Base-by-base conservation (phyloP, 148 eudicot genomes). In the Salicornia ramosissima region DNA sequence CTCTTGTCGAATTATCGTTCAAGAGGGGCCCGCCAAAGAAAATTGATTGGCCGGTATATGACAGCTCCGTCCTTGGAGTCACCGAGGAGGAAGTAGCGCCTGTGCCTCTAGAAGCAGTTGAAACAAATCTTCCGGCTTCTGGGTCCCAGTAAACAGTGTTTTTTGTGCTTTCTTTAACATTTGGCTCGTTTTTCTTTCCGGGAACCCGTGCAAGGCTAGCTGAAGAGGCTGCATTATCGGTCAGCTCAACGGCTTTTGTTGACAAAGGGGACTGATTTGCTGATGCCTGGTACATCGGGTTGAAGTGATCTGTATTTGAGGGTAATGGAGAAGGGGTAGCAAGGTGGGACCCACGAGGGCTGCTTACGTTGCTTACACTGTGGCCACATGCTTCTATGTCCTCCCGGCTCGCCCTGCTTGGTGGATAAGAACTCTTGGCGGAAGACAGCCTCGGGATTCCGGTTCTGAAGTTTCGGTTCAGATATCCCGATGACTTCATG, bases 91-190 rank as follows among this genome's bases (percentile, higher is more conserved):
- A 79, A 49, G 72, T 47, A 36, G 39, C 68, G 42, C 84, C 80
- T 0, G 65, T 73, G 16, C 75, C 71, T 49, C 83, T 71, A 25
- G 81, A 67, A 18, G 81, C 74, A 10, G 87, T 75, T 15, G 97
- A 90, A 19, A 92, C 90, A 50, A 90, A 92, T 25, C 96, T 80
- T 49, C 96, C 96, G 0, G 94, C 96, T 77, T 86, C 88, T 34
- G 84, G 90, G 72, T 90, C 96, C 96, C 96, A 92, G 69, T 70
- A 84, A 47, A 92, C 94, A 0, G 89, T 87, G 3, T 86, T 71
- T 53, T 79, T 86, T 11, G 75, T 26, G 43, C 57, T 73, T 47
- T 75, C 88, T 25, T 64, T 68, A 13, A 29, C 53, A 33, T 68
- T 73, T 31, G 53, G 36, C 52, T 67, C 75, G 26, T 50, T 71